Evolutionary conservation across 495 filamentous ascomycete species (phyloP).

Genomic region (Penicillium bialowiezense): DNA sequence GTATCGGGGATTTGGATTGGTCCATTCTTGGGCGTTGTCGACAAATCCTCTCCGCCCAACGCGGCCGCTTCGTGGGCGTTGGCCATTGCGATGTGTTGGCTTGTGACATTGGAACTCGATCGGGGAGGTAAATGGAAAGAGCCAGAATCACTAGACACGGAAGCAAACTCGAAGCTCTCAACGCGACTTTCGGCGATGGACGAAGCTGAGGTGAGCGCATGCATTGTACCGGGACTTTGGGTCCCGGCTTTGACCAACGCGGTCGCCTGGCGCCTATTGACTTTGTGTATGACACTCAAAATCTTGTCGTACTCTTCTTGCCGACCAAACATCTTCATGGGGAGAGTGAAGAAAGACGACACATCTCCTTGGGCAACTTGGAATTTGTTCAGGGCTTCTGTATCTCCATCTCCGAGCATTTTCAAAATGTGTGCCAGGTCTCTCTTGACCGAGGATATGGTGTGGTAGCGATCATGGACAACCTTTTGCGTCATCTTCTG

Average conservation of each 20-base stretch:
- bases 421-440: conserved; percentile 69
- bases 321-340: conserved; percentile 74
- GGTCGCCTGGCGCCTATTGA: conserved; percentile 59
- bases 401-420: conserved; percentile 72
- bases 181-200: conserved; percentile 54
- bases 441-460: conserved; percentile 73
- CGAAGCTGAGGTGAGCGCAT: conserved; percentile 54
- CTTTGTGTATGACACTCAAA: conserved; percentile 68
- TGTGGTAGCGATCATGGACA: conserved; percentile 80
- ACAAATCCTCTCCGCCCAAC: conserved; percentile 31
- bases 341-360: conserved; percentile 83
- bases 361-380: conserved; percentile 72
- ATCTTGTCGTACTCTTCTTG: conserved; percentile 66
- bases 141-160: conserved; percentile 52
- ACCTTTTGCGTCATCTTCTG: conserved; percentile 88
- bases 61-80: conserved; percentile 39
- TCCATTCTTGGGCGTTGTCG: conserved; percentile 26
- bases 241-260: conserved; percentile 41
- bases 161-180: conserved; percentile 50
- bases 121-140: conserved; percentile 48
- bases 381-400: conserved; percentile 63
- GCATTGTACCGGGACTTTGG: conserved; percentile 36
- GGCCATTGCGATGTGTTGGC: conserved; percentile 28
- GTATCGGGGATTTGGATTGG: conserved; percentile 7
- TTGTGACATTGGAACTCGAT: conserved; percentile 34